Evolutionary conservation across 306 rosid species (phyloP).

Genomic region (Sophora flavescens): DNA sequence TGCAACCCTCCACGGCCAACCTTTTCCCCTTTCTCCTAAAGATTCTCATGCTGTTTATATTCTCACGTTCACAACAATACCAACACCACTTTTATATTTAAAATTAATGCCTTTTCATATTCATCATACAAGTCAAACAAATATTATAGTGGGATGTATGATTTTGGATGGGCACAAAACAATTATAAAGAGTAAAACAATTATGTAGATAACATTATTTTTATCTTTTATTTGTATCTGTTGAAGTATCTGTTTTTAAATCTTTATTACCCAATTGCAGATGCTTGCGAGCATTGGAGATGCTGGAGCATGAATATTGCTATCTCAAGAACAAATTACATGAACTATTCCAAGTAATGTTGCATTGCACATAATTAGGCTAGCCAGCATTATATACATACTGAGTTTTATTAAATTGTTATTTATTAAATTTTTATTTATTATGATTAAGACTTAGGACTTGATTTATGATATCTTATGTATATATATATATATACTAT

Average conservation of each 20-base stretch:
- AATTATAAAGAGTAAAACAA: background rate
- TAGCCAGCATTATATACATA: background rate
- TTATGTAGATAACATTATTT: too few species aligned
- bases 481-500: background rate
- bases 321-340: constrained; percentile 93
- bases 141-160: background rate
- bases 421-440: background rate
- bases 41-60: too few species aligned
- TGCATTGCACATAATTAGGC: background rate
- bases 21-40: too few species aligned
- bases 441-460: background rate
- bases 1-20: too few species aligned
- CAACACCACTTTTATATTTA: too few species aligned
- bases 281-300: constrained; percentile 87
- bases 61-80: too few species aligned
- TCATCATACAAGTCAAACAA: too few species aligned
- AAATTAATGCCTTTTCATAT: too few species aligned
- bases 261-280: constrained; percentile 46
- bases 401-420: background rate
- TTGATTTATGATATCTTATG: background rate
- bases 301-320: constrained; percentile 91
- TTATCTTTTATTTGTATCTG: background rate
- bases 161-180: background rate
- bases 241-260: background rate
- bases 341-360: constrained; percentile 84